phyloP scores from a whole-genome alignment of 2,329 filamentous ascomycete species.

The Trichophyton benhamiae region DNA sequence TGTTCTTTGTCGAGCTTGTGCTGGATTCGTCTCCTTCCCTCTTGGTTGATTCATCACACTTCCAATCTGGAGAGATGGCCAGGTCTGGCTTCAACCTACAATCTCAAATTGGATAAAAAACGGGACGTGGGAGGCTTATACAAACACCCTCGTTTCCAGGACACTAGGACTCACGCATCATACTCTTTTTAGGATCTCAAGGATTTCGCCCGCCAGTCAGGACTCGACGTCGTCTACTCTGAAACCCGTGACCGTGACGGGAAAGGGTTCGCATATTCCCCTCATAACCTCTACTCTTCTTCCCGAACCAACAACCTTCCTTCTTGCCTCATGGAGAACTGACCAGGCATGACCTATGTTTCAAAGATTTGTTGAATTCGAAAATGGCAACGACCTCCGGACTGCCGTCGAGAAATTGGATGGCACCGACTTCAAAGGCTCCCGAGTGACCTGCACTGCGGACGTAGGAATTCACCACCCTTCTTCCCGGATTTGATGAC shows the following conservation, averaged over 20 bases:
- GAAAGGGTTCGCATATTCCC: constrained; percentile 57
- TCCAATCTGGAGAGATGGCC: not conserved
- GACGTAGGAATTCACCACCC: constrained; percentile 51
- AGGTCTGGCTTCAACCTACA: not conserved
- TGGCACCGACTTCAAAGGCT: constrained; percentile 82
- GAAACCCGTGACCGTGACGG: constrained; percentile 90
- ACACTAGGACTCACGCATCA: constrained; percentile 56
- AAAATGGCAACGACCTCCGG: constrained; percentile 79
- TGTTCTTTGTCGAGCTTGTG: not conserved
- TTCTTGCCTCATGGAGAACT: constrained; percentile 5
- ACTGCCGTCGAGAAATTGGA: constrained; percentile 92
- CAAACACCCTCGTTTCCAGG: not conserved
- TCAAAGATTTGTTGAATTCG: constrained; percentile 84
- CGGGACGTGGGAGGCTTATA: not conserved
- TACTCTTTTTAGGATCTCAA: constrained; percentile 89
- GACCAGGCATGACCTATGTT: not conserved
- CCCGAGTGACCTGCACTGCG: constrained; percentile 69
- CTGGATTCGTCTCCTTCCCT: not conserved
- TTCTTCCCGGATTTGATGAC: constrained; percentile 10
- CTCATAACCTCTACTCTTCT: not conserved
- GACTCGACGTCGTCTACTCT: constrained; percentile 94
- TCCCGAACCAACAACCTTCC: not conserved
- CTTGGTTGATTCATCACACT: not conserved
- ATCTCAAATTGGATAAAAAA: not conserved
- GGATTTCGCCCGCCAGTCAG: constrained; percentile 96